A percentile compares a stretch with the other conserved stretches of the same genome.
phyloP scores from a whole-genome alignment of 2,329 filamentous ascomycete species.

The Penicillium italicum region DNA sequence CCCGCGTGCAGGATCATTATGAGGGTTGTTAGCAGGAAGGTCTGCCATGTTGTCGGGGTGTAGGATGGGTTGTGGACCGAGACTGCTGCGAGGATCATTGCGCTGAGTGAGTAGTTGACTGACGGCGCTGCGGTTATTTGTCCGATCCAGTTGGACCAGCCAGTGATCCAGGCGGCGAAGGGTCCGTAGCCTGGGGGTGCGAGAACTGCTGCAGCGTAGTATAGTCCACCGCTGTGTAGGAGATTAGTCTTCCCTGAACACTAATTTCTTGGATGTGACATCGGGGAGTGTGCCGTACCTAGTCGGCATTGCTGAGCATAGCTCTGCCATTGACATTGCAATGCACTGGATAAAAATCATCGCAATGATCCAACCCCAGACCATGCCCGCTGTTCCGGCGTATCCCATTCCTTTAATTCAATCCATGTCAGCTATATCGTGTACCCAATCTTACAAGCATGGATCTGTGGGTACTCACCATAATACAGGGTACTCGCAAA shows the following conservation, averaged over 20 bases:
- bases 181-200: slow-evolving; percentile 64
- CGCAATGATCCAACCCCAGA: slow-evolving; percentile 72
- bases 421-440: neutral
- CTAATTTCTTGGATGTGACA: neutral
- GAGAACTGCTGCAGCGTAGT: slow-evolving; percentile 69
- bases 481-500: slow-evolving; percentile 70
- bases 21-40: slow-evolving; percentile 63
- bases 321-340: slow-evolving; percentile 65
- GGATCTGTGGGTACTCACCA: slow-evolving; percentile 44
- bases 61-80: slow-evolving; percentile 67
- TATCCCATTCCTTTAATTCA: slow-evolving; percentile 47
- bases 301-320: slow-evolving; percentile 71
- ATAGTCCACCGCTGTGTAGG: slow-evolving; percentile 58
- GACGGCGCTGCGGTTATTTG: slow-evolving; percentile 65
- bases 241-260: neutral
- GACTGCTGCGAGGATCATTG: slow-evolving; percentile 68
- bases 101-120: slow-evolving; percentile 62
- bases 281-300: slow-evolving; percentile 35
- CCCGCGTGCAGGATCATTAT: slow-evolving; percentile 65
- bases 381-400: slow-evolving; percentile 61
- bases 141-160: slow-evolving; percentile 68
- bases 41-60: slow-evolving; percentile 62
- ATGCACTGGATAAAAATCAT: slow-evolving; percentile 70
- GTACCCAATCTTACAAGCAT: neutral
- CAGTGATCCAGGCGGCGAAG: slow-evolving; percentile 65